Evolutionary conservation across 768 basidiomycete genomes (phyloP).

Genomic region (Lactarius hengduanensis): DNA sequence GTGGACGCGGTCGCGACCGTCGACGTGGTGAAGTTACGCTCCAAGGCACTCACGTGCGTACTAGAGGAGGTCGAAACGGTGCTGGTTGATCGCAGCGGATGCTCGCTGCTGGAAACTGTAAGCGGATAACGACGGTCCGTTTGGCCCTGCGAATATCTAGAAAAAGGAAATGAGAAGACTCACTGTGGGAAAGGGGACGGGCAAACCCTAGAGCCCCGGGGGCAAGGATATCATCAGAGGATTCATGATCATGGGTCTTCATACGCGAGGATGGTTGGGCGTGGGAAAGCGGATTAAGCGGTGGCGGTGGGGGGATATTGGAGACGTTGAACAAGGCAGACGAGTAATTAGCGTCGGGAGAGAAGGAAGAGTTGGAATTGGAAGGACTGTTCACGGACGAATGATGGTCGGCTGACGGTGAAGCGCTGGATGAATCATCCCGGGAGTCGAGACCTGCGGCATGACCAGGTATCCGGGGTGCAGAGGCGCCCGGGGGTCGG

Average conservation of each 20-base stretch:
- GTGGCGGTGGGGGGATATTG: slow-evolving; percentile 20
- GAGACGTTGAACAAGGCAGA: background rate
- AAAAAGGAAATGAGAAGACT: slow-evolving; percentile 17
- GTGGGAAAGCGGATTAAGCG: slow-evolving; percentile 13
- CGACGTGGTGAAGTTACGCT: slow-evolving; percentile 27
- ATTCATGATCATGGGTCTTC: slow-evolving; percentile 12
- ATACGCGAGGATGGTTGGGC: background rate
- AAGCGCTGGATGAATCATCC: slow-evolving; percentile 15
- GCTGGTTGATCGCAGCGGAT: slow-evolving; percentile 21
- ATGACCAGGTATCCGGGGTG: slow-evolving; percentile 34
- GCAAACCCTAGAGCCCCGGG: slow-evolving; percentile 19
- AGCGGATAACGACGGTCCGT: background rate
- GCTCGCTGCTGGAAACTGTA: slow-evolving; percentile 22
- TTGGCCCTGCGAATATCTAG: slow-evolving; percentile 10
- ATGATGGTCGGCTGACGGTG: slow-evolving; percentile 17
- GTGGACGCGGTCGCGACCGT: slow-evolving; percentile 24
- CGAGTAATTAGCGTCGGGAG: slow-evolving; percentile 10
- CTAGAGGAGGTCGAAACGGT: slow-evolving; percentile 25
- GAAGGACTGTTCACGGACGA: slow-evolving; percentile 1
- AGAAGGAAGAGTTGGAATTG: slow-evolving; percentile 11
- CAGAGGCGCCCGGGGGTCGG: slow-evolving; percentile 34
- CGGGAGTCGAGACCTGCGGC: slow-evolving; percentile 8
- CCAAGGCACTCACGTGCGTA: slow-evolving; percentile 13
- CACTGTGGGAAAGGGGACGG: slow-evolving; percentile 25
- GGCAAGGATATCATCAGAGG: slow-evolving; percentile 28